Percentiles rank a stretch among this genome's conserved stretches.
These are phyloP conservation scores for Hygrophoropsis aurantiaca DNA, from an alignment of 768 basidiomycete species.

Conservation along the genomic window DNA sequence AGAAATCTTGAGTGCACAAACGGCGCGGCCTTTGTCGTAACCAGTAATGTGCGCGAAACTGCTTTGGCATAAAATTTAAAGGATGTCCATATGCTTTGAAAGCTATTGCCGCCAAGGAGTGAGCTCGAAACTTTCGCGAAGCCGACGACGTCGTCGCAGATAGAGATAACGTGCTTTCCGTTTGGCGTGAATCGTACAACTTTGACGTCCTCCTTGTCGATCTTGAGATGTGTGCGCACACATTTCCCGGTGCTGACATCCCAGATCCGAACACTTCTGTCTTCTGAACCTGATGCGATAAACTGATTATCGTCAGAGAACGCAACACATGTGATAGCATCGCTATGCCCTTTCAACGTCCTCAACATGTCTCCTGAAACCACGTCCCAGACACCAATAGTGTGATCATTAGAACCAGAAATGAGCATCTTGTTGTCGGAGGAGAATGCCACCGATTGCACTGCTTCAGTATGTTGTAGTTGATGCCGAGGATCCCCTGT, in stretches of 20 bases:
- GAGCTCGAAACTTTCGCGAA: constrained; percentile 4
- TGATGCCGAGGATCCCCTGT: constrained; percentile 10
- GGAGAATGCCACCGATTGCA: constrained; percentile 21
- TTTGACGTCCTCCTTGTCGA: constrained; percentile 10
- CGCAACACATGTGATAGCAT: constrained; percentile 15
- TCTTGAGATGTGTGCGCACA: constrained; percentile 10
- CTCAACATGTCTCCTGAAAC: constrained; percentile 11
- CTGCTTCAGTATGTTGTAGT: constrained; percentile 17
- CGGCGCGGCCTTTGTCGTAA: constrained; percentile 7
- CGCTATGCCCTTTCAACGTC: constrained; percentile 19
- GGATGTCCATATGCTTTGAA: constrained; percentile 3
- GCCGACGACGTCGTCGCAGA: constrained; percentile 8
- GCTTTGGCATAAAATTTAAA: neutral
- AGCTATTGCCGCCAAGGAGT: constrained; percentile 3
- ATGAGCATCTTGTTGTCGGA: constrained; percentile 15
- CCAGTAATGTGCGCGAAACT: neutral
- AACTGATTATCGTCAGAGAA: constrained; percentile 15
- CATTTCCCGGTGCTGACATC: constrained; percentile 16
- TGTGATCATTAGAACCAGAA: constrained; percentile 24
- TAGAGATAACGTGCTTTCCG: constrained; percentile 8
- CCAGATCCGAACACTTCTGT: constrained; percentile 25
- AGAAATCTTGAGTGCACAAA: constrained; percentile 2
- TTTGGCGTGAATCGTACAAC: constrained; percentile 13
- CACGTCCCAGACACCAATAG: constrained; percentile 23
- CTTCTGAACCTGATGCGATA: constrained; percentile 22